These are phyloP conservation scores for Ceratocystis eucalypticola DNA, from an alignment of 2,329 filamentous ascomycete genomes.

Conservation along the genomic window DNA sequence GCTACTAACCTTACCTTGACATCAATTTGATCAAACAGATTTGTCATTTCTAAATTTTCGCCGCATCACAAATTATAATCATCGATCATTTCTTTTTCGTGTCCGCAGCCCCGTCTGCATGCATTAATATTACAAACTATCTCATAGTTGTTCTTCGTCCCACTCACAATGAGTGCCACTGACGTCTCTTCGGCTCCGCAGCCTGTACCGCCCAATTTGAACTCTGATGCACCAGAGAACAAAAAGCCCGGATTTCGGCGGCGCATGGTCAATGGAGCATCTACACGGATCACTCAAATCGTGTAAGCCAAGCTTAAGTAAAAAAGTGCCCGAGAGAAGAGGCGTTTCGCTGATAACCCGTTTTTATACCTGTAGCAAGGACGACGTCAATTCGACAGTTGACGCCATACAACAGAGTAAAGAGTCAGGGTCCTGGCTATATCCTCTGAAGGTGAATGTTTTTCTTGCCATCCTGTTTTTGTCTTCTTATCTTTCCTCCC, in stretches of 20 bases:
- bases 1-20: background rate
- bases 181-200: background rate
- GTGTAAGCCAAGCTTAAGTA: conserved; percentile 13
- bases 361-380: conserved; percentile 3
- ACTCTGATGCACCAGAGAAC: background rate
- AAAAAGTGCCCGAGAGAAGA: background rate
- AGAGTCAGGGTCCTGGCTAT: conserved; percentile 34
- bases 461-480: too few relatives aligned
- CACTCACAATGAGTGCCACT: background rate
- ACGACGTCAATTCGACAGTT: conserved; percentile 8
- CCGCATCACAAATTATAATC: background rate
- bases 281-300: background rate
- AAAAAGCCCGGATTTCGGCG: conserved; percentile 39
- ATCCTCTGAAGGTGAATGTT: conserved; percentile 55
- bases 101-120: background rate
- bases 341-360: background rate
- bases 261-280: conserved; percentile 30
- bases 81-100: background rate
- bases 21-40: background rate
- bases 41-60: background rate
- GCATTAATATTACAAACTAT: background rate
- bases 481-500: background rate
- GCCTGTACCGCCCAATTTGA: background rate
- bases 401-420: conserved; percentile 9
- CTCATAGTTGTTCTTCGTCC: background rate